Percentiles rank a stretch among this genome's conserved stretches.
Conservation (phyloP, 352 stramenopile genomes). For the Globisporangium recalcitrans region DNA sequence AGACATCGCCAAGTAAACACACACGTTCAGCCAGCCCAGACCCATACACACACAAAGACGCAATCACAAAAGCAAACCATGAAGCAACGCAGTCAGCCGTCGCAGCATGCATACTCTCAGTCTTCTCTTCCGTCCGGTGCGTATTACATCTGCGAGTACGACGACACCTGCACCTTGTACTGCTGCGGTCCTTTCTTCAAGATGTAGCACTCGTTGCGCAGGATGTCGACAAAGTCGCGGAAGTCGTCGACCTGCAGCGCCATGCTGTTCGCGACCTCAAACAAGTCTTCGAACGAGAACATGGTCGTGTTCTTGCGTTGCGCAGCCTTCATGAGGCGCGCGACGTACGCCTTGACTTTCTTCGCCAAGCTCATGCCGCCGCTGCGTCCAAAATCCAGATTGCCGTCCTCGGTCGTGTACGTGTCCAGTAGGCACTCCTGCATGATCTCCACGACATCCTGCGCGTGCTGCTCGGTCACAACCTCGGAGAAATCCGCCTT, state of each 20-base stretch:
- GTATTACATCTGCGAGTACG: constrained; percentile 27
- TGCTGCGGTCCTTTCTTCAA: constrained; percentile 78
- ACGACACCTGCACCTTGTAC: constrained; percentile 72
- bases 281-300: constrained; percentile 75
- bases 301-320: constrained; percentile 47
- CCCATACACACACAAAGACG: too few species aligned
- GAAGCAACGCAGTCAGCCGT: neutral
- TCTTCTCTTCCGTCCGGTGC: too few species aligned
- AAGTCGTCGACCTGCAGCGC: constrained; percentile 76
- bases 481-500: constrained; percentile 92
- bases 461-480: constrained; percentile 91
- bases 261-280: constrained; percentile 71
- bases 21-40: neutral
- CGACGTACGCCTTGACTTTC: constrained; percentile 81
- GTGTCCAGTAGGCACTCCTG: constrained; percentile 90
- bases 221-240: constrained; percentile 75
- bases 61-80: neutral
- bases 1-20: constrained; percentile 22
- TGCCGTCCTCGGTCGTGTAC: constrained; percentile 83
- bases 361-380: constrained; percentile 62
- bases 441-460: constrained; percentile 97
- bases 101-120: neutral
- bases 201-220: constrained; percentile 85
- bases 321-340: constrained; percentile 65
- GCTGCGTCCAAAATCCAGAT: constrained; percentile 81